A percentile compares a stretch with the other conserved stretches of the same genome.
phyloP scores from a whole-genome alignment of 2,329 filamentous ascomycete species.

The Curvularia sp. region DNA sequence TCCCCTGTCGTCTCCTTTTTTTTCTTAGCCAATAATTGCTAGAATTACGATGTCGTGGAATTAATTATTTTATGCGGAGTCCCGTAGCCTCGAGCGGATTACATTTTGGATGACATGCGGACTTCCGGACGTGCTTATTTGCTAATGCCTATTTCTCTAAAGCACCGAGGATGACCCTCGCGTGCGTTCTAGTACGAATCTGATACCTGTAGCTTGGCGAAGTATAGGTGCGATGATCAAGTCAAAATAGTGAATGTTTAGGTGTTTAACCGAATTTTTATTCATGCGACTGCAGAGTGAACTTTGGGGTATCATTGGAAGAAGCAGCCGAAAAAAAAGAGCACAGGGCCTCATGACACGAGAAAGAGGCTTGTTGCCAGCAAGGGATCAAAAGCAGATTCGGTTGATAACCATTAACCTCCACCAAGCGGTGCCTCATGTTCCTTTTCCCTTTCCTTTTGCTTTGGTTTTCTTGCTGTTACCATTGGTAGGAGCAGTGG shows the following conservation, averaged over 20 bases:
- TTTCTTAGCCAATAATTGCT: not conserved
- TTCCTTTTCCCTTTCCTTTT: slow-evolving; percentile 31
- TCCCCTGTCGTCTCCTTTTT: not conserved
- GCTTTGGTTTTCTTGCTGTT: slow-evolving; percentile 37
- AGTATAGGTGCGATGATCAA: not conserved
- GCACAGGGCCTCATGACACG: not conserved
- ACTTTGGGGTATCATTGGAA: slow-evolving; percentile 4
- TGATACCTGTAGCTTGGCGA: not conserved
- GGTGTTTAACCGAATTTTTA: not conserved
- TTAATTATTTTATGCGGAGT: not conserved
- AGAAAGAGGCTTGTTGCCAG: not conserved
- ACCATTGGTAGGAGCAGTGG: slow-evolving; percentile 24
- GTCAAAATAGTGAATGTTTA: no score
- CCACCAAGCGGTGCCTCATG: not conserved
- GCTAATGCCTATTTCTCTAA: not conserved
- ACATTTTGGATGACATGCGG: not conserved
- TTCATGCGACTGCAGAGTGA: not conserved
- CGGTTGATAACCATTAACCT: not conserved
- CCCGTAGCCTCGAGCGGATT: no score
- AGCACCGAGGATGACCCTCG: not conserved
- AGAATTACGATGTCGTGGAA: not conserved
- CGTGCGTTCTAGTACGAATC: not conserved
- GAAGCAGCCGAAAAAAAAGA: not conserved
- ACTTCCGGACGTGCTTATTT: not conserved
- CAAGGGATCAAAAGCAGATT: not conserved